A percentile compares a stretch with the other conserved stretches of the same genome.
Conservation (phyloP, 2,329 filamentous ascomycete genomes). For the Cercospora nicotianae region DNA sequence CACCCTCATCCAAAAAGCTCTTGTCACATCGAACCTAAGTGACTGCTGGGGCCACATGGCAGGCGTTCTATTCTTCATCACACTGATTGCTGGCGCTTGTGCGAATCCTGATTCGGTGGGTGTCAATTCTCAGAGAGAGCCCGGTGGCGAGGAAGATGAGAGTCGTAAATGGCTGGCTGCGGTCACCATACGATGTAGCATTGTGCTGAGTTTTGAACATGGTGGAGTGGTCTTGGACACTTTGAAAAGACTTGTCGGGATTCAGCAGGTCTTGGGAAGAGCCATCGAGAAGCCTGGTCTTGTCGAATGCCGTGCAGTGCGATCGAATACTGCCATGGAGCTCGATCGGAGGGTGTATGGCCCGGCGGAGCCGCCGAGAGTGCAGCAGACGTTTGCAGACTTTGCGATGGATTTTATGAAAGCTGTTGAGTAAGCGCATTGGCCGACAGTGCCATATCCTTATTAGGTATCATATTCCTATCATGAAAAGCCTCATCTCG, state of each 20-base stretch:
- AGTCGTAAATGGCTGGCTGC: constrained; percentile 36
- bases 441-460: neutral
- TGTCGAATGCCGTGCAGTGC: neutral
- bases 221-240: constrained; percentile 32
- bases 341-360: constrained; percentile 1
- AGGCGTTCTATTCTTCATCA: constrained; percentile 38
- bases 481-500: neutral
- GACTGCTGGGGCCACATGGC: constrained; percentile 39
- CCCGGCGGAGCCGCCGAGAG: constrained; percentile 12
- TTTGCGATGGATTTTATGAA: constrained; percentile 23
- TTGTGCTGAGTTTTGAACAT: constrained; percentile 38
- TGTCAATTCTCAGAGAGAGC: constrained; percentile 10
- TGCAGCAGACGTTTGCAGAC: constrained; percentile 22
- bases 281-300: constrained; percentile 10
- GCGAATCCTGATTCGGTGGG: constrained; percentile 26
- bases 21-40: constrained; percentile 32
- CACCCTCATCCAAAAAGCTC: constrained; percentile 29
- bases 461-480: too few species aligned
- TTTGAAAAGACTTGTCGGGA: constrained; percentile 32
- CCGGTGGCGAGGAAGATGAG: constrained; percentile 30
- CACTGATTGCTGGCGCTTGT: constrained; percentile 36
- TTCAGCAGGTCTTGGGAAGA: constrained; percentile 30
- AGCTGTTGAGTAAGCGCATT: neutral
- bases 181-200: constrained; percentile 35
- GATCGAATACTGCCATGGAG: neutral